A percentile compares a stretch with the other conserved stretches of the same genome.
Conservation (phyloP, 1,284 basidiomycete genomes). For the Heterobasidion irregulare region DNA sequence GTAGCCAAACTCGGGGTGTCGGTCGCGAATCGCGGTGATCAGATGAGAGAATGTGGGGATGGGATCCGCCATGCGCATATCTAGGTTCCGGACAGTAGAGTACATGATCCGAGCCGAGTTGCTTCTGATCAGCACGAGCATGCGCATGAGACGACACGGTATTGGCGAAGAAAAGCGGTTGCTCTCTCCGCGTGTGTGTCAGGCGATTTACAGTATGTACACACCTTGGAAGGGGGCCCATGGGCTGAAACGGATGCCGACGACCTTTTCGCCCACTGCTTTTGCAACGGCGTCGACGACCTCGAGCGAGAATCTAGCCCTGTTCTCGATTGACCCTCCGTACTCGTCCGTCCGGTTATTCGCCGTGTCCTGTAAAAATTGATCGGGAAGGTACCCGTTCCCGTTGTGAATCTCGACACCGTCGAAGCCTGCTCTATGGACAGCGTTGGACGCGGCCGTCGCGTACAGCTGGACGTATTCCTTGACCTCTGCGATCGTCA, state of each 20-base stretch:
- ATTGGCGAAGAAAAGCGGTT: too few species aligned
- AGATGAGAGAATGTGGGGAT: constrained; percentile 32
- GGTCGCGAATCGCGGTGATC: constrained; percentile 23
- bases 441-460: constrained; percentile 31
- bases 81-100: constrained; percentile 10
- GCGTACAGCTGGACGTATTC: constrained; percentile 31
- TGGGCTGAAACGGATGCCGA: constrained; percentile 46
- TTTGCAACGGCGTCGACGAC: constrained; percentile 31
- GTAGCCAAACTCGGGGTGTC: constrained; percentile 42
- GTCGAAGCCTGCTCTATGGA: constrained; percentile 11
- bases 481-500: constrained; percentile 28
- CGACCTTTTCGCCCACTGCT: constrained; percentile 28
- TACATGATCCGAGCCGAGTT: background rate
- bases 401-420: constrained; percentile 28
- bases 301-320: constrained; percentile 35
- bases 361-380: constrained; percentile 14
- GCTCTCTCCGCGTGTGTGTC: background rate
- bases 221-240: constrained; percentile 32
- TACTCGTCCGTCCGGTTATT: constrained; percentile 39
- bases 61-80: constrained; percentile 38
- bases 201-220: background rate
- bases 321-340: constrained; percentile 20
- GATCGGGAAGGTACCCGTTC: constrained; percentile 17
- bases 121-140: too few species aligned
- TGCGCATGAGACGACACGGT: too few species aligned